These are phyloP conservation scores for Balansia obtecta DNA, from an alignment of 2,329 filamentous ascomycete genomes.

Conservation along the genomic window DNA sequence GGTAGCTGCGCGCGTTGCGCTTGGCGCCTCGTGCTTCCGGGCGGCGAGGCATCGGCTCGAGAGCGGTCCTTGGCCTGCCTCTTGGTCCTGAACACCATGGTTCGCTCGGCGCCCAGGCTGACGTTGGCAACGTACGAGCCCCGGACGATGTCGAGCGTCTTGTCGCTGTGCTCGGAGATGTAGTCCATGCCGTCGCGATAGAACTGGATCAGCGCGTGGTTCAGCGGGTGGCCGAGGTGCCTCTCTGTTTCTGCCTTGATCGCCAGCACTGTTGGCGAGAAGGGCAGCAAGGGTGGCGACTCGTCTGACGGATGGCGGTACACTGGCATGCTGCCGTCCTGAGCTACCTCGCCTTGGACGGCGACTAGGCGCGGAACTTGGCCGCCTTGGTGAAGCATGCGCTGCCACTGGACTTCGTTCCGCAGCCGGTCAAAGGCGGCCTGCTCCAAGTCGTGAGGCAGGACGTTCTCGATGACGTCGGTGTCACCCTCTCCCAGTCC, in stretches of 20 bases:
- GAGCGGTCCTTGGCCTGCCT: constrained; percentile 33
- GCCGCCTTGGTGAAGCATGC: constrained; percentile 84
- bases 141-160: constrained; percentile 79
- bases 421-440: constrained; percentile 58
- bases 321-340: constrained; percentile 68
- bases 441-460: constrained; percentile 43
- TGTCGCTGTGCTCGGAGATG: constrained; percentile 95
- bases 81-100: constrained; percentile 82
- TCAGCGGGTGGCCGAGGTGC: constrained; percentile 65
- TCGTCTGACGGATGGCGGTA: constrained; percentile 92
- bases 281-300: constrained; percentile 63
- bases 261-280: constrained; percentile 57
- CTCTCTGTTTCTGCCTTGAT: constrained; percentile 60
- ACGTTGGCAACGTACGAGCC: constrained; percentile 83
- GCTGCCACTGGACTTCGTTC: constrained; percentile 73
- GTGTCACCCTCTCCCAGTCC: constrained; percentile 73
- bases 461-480: constrained; percentile 55
- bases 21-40: constrained; percentile 29
- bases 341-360: constrained; percentile 62
- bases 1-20: constrained; percentile 62
- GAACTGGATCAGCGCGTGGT: constrained; percentile 85
- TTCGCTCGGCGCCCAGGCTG: constrained; percentile 82
- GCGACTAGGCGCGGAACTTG: constrained; percentile 85
- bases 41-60: neutral
- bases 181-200: constrained; percentile 85